A percentile compares a stretch with the other conserved stretches of the same genome.
Conservation (phyloP, 164 flowering plant genomes). For the Vitis rotundifolia region DNA sequence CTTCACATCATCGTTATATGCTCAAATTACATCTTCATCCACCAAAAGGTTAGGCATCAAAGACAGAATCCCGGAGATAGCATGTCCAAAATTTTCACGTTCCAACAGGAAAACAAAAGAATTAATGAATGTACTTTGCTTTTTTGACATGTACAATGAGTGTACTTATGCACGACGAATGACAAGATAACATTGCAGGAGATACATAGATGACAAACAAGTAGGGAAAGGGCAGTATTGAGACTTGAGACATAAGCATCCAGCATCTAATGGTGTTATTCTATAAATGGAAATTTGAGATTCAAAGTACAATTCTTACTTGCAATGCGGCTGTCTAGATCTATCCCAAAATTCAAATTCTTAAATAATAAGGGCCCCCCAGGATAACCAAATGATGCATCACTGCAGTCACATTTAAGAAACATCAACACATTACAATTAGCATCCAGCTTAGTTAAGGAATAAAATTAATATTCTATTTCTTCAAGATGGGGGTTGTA, state of each 20-base stretch:
- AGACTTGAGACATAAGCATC: not conserved
- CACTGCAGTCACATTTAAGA: slow-evolving; percentile 56
- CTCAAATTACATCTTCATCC: not conserved
- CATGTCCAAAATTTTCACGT: not conserved
- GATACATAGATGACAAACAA: not conserved
- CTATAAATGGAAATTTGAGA: not conserved
- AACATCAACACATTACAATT: not conserved
- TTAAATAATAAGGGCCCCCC: slow-evolving; percentile 91
- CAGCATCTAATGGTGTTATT: not conserved
- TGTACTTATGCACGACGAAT: no score
- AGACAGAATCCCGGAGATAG: not conserved
- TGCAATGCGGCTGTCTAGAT: slow-evolving; percentile 97
- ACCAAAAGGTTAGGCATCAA: not conserved
- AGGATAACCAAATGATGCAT: slow-evolving; percentile 98
- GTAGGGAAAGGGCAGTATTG: not conserved
- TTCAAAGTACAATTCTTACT: slow-evolving; percentile 51
- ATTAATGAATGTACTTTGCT: not conserved
- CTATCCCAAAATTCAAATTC: slow-evolving; percentile 96
- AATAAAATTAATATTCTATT: no score
- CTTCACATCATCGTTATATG: not conserved
- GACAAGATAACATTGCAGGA: no score
- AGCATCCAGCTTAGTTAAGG: not conserved
- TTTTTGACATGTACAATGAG: no score
- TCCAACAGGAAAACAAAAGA: not conserved
- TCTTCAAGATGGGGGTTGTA: no score